Evolutionary conservation across 176 grass and related monocot genomes (phyloP), one percentile per base, ranked within the genome.

Genomic region (Leersia perrieri): DNA sequence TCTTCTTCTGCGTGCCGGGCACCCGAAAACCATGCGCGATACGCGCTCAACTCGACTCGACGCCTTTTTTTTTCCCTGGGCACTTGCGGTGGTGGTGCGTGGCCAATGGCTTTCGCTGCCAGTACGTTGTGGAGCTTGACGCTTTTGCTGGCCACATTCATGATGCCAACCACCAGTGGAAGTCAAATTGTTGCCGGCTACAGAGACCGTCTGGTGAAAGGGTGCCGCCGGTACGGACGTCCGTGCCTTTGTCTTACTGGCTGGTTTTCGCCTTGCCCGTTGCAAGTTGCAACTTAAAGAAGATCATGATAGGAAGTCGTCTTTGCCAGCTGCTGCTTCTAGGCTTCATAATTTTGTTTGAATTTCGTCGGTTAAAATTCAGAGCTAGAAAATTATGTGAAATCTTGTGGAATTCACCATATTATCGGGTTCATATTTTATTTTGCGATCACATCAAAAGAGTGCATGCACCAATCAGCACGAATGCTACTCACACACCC

Each of bases 61-160:
- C 32, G 78, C 53, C 78, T 77, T 87, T 31, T 68, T 77, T 87
- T 31, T 68, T 23, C 18, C n/a, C 4, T 16, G 44, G 40, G 66
- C 83, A 80, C 76, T 80, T 9, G 42, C 61, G 18, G 49, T 3
- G 18, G 49, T 3, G 9, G 60, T 5, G 75, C 30, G 40, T 11
- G 75, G 76, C 39, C 63, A 41, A 41, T 76, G 73, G 12, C 77
- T 89, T 81, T 89, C 77, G 68, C 11, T 41, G 57, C 39, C 10
- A n/a, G n/a, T n/a, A 25, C 1, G 20, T 7, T n/a, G 1, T 20
- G 49, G 49, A 53, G 49, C 18, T 8, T 4, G 49, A 9, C 49
- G 4, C 49, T 53, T 53, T 8, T 53, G 49, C 18, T n/a, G 18
- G 49, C 49, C 49, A 53, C 20, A 53, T 53, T n/a, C 7, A 53